Percentiles rank a stretch among this genome's conserved stretches.
Evolutionary conservation across 805 yeast species (phyloP).

Genomic region (Pichia gijzeniarum): DNA sequence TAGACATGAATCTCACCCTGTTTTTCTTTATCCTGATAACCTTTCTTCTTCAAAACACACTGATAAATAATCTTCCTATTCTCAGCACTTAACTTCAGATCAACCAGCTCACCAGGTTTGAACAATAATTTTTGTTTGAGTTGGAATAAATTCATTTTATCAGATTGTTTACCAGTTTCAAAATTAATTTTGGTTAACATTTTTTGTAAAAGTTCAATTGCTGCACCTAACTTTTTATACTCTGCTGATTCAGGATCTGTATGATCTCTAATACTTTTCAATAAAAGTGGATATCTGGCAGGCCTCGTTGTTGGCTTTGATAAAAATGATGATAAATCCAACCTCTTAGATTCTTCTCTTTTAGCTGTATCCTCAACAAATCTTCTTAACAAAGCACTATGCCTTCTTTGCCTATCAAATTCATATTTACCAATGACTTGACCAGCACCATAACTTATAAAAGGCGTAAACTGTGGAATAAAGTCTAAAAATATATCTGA

Average conservation of each 20-base stretch:
- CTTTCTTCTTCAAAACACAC: constrained; percentile 67
- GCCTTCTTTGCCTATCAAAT: constrained; percentile 87
- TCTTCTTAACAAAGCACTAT: constrained; percentile 85
- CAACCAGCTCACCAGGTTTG: constrained; percentile 77
- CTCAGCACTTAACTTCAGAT: constrained; percentile 77
- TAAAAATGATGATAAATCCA: constrained; percentile 87
- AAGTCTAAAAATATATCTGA: constrained; percentile 85
- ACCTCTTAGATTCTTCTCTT: constrained; percentile 76
- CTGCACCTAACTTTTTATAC: constrained; percentile 57
- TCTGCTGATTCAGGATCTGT: constrained; percentile 77
- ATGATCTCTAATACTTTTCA: constrained; percentile 75
- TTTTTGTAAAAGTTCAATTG: constrained; percentile 67
- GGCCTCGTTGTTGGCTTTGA: constrained; percentile 95
- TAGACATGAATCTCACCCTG: constrained; percentile 82
- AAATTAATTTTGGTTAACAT: constrained; percentile 72
- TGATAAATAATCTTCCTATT: constrained; percentile 74
- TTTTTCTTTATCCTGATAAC: constrained; percentile 58
- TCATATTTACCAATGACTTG: constrained; percentile 94
- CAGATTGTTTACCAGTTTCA: constrained; percentile 91
- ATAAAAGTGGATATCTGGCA: constrained; percentile 83
- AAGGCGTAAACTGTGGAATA: constrained; percentile 86
- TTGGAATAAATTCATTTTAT: constrained; percentile 81
- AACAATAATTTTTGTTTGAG: constrained; percentile 79
- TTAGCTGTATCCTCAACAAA: constrained; percentile 89
- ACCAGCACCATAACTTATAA: constrained; percentile 88